phyloP scores from a whole-genome alignment of 2,329 filamentous ascomycete species.

The Aspergillus phoenicis region DNA sequence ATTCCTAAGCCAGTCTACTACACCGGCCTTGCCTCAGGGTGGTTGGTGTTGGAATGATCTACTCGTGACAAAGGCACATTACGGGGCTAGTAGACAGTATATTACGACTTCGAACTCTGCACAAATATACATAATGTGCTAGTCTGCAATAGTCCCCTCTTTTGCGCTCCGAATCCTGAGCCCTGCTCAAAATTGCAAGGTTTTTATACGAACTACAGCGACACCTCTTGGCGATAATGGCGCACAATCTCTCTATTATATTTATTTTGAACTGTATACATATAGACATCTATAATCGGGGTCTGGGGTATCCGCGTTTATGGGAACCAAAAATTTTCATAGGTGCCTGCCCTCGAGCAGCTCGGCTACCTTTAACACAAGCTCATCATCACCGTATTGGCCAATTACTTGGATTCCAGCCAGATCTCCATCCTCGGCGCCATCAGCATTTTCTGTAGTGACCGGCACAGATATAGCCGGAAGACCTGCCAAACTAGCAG shows the following conservation, averaged over 20 bases:
- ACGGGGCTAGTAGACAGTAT: background rate
- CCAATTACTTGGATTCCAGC: slow-evolving; percentile 51
- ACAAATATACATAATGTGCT: background rate
- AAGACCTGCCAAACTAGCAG: slow-evolving; percentile 86
- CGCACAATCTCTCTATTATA: background rate
- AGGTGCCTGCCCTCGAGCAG: slow-evolving; percentile 35
- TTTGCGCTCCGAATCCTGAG: background rate
- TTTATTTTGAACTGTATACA: background rate
- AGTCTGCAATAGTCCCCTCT: background rate
- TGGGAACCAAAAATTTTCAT: background rate
- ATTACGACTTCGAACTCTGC: background rate
- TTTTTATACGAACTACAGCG: background rate
- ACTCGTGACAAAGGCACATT: background rate
- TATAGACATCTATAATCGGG: background rate
- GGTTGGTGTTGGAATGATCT: background rate
- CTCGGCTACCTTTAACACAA: slow-evolving; percentile 44
- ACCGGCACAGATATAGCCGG: slow-evolving; percentile 85
- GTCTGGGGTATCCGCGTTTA: background rate
- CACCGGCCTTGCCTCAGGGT: too few species aligned
- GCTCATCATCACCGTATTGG: slow-evolving; percentile 51
- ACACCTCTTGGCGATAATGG: background rate
- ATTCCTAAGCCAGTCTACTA: background rate
- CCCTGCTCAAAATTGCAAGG: background rate
- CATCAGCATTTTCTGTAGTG: slow-evolving; percentile 32
- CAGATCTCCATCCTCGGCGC: slow-evolving; percentile 22